Base-by-base conservation (phyloP, 108 stramenopile species). In the Stephanodiscus triporus region DNA sequence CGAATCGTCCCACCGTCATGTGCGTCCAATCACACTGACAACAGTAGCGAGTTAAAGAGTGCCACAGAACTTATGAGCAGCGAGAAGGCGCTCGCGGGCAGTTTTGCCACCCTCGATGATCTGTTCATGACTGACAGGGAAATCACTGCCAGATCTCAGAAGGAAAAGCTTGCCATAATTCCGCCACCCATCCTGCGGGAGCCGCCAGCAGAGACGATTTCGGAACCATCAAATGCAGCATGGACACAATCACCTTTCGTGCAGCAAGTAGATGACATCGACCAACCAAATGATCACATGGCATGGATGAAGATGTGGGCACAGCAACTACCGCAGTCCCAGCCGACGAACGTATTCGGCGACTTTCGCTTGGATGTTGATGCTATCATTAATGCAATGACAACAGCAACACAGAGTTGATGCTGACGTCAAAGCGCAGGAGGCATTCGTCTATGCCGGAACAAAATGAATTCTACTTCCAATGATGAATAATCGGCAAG, bases 61-160 rank as follows among this genome's bases (percentile, higher is more conserved):
- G 50, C 23, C 26, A 23, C 40, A 22, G 27, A n/a, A 4, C 43
- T 32, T 60, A 59, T 50, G 30, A 54, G 23, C 20, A 22, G 54
- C 24, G 40, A 34, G 36, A 63, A 47, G 23, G 57, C 30, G 17
- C 30, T 56, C 56, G 57, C 68, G 42, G 42, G 20, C 38, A 32
- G 30, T 50, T 37, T 49, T 29, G 70, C 75, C 48, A 57, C 76
- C 48, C 20, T 36, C 4, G 75, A 72, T 56, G 71, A 80, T 64
- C 73, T 71, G 38, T 87, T 89, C 61, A 62, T 92, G 42, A 94
- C 92, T 0, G 90, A 94, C 56, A 70, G 70, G 37, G 84, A 94
- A 71, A 90, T 94, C 19, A 94, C 93, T 20, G 72, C 81, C 11
- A 70, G 63, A 57, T 85, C 81, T 77, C 90, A 94, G 68, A 61